Base-by-base conservation (phyloP, 306 rosid genomes). In the Cyclanthera cordifolia region DNA sequence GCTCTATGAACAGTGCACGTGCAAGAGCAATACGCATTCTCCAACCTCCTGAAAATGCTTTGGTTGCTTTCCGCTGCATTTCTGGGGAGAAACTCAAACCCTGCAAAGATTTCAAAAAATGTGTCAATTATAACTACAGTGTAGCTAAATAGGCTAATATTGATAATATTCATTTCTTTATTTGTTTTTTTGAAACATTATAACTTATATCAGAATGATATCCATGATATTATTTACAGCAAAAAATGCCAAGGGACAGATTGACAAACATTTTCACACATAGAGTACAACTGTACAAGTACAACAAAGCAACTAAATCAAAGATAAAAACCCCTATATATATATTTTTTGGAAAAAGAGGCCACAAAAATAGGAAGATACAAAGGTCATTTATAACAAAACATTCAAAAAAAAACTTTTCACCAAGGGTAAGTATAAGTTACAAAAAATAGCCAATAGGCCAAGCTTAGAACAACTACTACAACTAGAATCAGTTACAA, bases 11-110 rank as follows among this genome's bases (percentile, higher is more conserved):
- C 71, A 93, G 76, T 55, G 99, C 97, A 78, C 99, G 94, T 15
- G 99, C 99, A 78, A 93, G 96, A 66, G 99, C 99, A 82, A 93
- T 93, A 53, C 99, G 86, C 99, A 93, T 93, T 79, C 96, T 76
- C 99, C 99, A 93, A 72, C 99, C 99, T 74, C 99, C 99, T 73
- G 99, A 93, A 80, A 93, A 93, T 4, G 94, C 71, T 79, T 93
- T 93, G 37, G 99, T 93, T 52, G 99, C 81, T 65, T 77, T 86
- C 79, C 70, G 81, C 80, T 90, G 96, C 99, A 93, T 93, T 72
- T 93, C 99, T 28, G 91, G 67, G 59, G 97, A 24, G 85, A 93
- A 93, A 82, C 99, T 93, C 70, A 93, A 81, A 76, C 99, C 99
- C 99, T 93, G 87, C 58, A 80, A 74, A 74, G 15, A 34, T 49